Base-by-base conservation (phyloP, 192 early-diverging fungal genomes). In the Umbelopsis ramanniana region DNA sequence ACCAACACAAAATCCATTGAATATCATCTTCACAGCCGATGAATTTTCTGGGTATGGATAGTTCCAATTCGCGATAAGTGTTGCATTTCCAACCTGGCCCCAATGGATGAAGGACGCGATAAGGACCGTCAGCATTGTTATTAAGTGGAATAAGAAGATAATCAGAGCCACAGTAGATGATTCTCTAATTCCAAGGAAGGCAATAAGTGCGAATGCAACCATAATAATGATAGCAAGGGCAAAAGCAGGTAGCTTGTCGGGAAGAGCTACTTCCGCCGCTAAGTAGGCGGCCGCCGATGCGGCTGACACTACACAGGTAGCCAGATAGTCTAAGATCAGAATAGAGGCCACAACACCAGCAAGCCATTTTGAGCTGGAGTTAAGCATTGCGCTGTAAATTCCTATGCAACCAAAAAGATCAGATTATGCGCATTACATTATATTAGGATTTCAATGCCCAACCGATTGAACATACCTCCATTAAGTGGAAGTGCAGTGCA, bases 1-100 rank as follows among this genome's bases (percentile, higher is more conserved):
- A 45, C 87, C 87, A 12, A 86, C 68, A 55, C 87, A 89, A 46
- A 86, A 79, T 33, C 87, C 87, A 60, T 81, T 71, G 66, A 83
- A 87, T 9, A 89, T 76, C 66, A 81, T 82, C 24, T 21, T 40
- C 21, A 71, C 45, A 3, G 79, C 55, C 12, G 67, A 69, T 22
- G 72, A 68, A 23, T 71, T 79, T 24, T 74, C 67, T 8, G 76
- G 71, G 52, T 74, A 69, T 4, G 84, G 76, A 11, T 73, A 60
- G 14, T 81, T 70, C 82, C 84, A 87, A 48, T 89, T 89, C 4
- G 75, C 77, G 29, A 76, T 45, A 6, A 87, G 67, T 0, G 72
- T 71, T 17, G 46, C 77, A 54, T 76, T 82, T 15, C 86, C 87
- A 43, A 46, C 37, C 8, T 46, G 74, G 12, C 47, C 68, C 82